These are phyloP conservation scores for Trypanosoma rangeli DNA, from an alignment of 208 protist genomes.

Conservation along the genomic window DNA sequence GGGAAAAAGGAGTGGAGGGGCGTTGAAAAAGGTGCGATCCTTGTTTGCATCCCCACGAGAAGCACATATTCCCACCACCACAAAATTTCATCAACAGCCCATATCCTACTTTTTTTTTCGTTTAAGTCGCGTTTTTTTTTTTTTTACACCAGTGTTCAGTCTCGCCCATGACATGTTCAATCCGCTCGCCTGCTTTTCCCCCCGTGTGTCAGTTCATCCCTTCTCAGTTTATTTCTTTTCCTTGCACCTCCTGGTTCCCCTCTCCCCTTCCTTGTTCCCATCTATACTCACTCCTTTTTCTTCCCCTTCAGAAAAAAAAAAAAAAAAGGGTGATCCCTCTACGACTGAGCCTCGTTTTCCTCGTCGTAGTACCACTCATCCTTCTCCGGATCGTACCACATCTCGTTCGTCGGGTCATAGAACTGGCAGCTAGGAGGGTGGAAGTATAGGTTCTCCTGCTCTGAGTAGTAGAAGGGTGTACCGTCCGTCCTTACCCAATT, in stretches of 20 bases:
- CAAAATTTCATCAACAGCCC: background rate
- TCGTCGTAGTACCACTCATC: conserved; percentile 88
- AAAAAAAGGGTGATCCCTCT: conserved; percentile 7
- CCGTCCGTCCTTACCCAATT: conserved; percentile 79
- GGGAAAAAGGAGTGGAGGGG: background rate
- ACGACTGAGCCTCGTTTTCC: conserved; percentile 18
- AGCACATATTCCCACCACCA: background rate
- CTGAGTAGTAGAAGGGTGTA: conserved; percentile 88
- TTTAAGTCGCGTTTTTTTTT: background rate
- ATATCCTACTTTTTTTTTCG: background rate
- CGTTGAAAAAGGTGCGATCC: background rate
- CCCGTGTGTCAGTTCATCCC: conserved; percentile 8
- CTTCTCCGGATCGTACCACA: conserved; percentile 90
- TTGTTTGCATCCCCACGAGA: background rate
- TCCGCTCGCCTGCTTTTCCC: background rate
- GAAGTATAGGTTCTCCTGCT: conserved; percentile 86
- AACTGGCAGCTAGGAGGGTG: conserved; percentile 90
- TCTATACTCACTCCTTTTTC: background rate
- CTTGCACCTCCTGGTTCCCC: background rate
- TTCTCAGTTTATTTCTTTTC: background rate
- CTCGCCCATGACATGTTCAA: background rate
- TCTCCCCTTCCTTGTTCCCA: background rate
- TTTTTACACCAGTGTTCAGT: background rate
- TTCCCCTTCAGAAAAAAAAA: conserved; percentile 1
- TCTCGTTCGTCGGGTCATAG: conserved; percentile 87